Base-by-base conservation (phyloP, 176 grass and related monocot genomes). In the Carex myosuroides region DNA sequence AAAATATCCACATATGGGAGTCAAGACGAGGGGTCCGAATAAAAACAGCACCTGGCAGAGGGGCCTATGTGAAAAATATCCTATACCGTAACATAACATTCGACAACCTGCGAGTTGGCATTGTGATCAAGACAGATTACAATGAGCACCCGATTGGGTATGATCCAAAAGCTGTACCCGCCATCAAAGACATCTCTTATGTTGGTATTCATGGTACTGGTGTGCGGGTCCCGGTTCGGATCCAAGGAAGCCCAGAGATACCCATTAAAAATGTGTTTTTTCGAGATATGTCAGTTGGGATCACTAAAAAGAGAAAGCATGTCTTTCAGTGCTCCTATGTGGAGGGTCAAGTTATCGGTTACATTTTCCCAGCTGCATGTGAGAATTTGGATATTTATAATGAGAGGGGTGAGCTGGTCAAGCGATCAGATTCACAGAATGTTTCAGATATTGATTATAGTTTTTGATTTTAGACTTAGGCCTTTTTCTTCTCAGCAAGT, bases 281-380 rank as follows among this genome's bases (percentile, higher is more conserved):
- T 85, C 88, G 62, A 73, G 90, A 93, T 81, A 92, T 95, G 88
- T 95, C 93, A 8, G 64, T 95, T 13, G 91, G 91, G 39, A 76
- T 95, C 52, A 84, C 82, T 33, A 82, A 91, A 66, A 95, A 81
- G 87, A 92, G 86, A 87, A 62, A 89, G 59, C 93, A 93, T 58
- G 90, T 95, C 71, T 95, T 95, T 86, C 93, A 95, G 85, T 95
- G 93, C 85, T 87, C 93, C 79, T 95, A 90, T 41, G 93, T 95
- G 57, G 90, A 95, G 87, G 93, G 93, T 8, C 85, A 88, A 44
- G 93, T 93, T 84, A 86, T 92, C 14, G 93, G 93, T 26, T 95
- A 92, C 70, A 87, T 95, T 88, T 95, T 95, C 63, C 93, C 93
- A 2, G 80, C 85, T 56, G 85, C 93, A 16, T 95, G 93, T 82